Evolutionary conservation across 768 basidiomycete species (phyloP).

Genomic region (Cystofilobasidium bisporidii): DNA sequence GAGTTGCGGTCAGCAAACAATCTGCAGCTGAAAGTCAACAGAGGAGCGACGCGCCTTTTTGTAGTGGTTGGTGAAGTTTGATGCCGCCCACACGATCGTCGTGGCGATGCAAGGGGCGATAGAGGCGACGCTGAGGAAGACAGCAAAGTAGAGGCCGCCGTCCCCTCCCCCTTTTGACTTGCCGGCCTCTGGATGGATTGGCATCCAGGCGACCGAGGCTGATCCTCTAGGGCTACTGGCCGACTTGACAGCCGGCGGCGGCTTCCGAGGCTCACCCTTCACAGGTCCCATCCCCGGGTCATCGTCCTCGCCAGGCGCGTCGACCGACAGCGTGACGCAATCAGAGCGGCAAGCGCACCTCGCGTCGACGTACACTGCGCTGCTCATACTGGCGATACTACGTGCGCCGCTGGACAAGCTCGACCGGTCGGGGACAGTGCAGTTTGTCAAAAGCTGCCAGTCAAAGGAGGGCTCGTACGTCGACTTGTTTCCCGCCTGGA

Average conservation of each 20-base stretch:
- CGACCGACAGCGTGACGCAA: background rate
- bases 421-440: conserved; percentile 57
- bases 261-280: conserved; percentile 24
- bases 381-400: conserved; percentile 71
- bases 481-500: no score
- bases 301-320: background rate
- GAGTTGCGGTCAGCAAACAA: background rate
- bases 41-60: conserved; percentile 20
- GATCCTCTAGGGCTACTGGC: conserved; percentile 19
- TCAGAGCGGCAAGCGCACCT: conserved; percentile 66
- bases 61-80: conserved; percentile 38
- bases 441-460: conserved; percentile 64
- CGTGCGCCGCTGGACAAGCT: conserved; percentile 71
- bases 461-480: conserved; percentile 69
- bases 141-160: conserved; percentile 37
- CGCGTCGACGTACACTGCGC: conserved; percentile 86
- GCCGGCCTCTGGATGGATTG: no score
- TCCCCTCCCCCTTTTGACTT: background rate
- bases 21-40: no score
- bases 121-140: conserved; percentile 37
- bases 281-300: conserved; percentile 7
- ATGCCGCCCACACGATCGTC: conserved; percentile 38
- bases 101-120: conserved; percentile 40
- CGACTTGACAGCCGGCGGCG: conserved; percentile 9
- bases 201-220: no score